Evolutionary conservation across 1,139 yeast species (phyloP).

Genomic region (Debaryomyces singareniensis): DNA sequence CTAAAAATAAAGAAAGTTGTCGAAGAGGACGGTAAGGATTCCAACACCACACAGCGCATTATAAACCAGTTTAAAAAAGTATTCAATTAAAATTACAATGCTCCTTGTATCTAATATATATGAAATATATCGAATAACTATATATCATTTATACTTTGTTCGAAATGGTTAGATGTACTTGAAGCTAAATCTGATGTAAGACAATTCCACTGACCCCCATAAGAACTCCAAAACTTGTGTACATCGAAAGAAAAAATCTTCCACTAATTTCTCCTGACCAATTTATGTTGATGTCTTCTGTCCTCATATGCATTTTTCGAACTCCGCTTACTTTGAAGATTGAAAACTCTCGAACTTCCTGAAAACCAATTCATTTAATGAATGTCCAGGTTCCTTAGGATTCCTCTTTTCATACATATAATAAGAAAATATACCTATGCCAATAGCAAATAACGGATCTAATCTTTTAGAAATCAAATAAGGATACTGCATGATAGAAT

Average conservation of each 20-base stretch:
- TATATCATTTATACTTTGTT: no score
- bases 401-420: constrained; percentile 52
- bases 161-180: no score
- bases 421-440: constrained; percentile 54
- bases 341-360: constrained; percentile 6
- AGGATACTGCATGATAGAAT: constrained; percentile 28
- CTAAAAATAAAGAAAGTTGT: constrained; percentile 21
- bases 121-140: no score
- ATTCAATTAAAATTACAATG: no score
- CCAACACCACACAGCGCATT: no score
- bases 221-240: not conserved
- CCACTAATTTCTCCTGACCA: not conserved
- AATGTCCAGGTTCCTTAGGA: constrained; percentile 51
- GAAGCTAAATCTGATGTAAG: no score
- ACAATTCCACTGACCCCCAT: no score
- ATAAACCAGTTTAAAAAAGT: no score
- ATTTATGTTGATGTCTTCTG: not conserved
- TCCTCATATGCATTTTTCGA: no score
- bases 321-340: not conserved
- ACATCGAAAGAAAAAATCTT: not conserved
- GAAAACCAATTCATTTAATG: constrained; percentile 40
- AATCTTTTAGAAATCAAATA: constrained; percentile 32
- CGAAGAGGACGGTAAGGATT: no score
- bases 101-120: no score
- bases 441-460: constrained; percentile 57